Percentiles rank a stretch among this genome's conserved stretches.
Evolutionary conservation across 306 rosid genomes (phyloP).

Genomic region (Potentilla sterilis): DNA sequence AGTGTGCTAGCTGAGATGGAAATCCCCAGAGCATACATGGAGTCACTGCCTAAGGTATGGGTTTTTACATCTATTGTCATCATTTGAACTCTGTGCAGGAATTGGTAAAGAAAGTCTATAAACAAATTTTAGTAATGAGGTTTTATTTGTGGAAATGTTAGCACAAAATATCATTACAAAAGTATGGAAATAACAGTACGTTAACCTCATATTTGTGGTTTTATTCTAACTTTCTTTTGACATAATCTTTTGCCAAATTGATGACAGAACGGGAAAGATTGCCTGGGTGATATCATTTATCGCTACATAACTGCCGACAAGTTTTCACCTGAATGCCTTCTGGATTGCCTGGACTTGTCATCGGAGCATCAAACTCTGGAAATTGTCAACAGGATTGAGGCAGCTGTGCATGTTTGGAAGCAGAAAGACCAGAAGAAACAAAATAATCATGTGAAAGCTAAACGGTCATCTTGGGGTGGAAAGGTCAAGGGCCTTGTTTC

Average conservation of each 20-base stretch:
- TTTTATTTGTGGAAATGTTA: background rate
- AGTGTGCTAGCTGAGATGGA: constrained; percentile 91
- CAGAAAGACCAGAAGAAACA: constrained; percentile 65
- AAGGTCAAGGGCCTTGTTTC: constrained; percentile 86
- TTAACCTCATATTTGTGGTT: background rate
- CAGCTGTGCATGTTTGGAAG: constrained; percentile 78
- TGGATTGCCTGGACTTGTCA: constrained; percentile 83
- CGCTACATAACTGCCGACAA: constrained; percentile 66
- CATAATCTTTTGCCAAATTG: constrained; percentile 8
- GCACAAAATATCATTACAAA: background rate
- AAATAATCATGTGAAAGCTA: constrained; percentile 40
- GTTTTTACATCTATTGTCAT: background rate
- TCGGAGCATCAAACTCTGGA: constrained; percentile 87
- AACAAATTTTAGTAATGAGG: background rate
- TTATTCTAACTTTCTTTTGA: background rate
- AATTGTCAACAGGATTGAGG: constrained; percentile 83
- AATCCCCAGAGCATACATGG: constrained; percentile 63
- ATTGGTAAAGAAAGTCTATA: background rate
- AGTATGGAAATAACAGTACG: background rate
- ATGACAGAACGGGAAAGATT: constrained; percentile 82
- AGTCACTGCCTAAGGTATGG: constrained; percentile 77
- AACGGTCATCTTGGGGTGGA: constrained; percentile 85
- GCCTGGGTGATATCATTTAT: constrained; percentile 82
- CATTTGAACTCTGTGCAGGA: background rate
- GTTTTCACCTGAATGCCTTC: constrained; percentile 74